Evolutionary conservation across 169 alveolate species (phyloP).

Genomic region (Plasmodium inui): DNA sequence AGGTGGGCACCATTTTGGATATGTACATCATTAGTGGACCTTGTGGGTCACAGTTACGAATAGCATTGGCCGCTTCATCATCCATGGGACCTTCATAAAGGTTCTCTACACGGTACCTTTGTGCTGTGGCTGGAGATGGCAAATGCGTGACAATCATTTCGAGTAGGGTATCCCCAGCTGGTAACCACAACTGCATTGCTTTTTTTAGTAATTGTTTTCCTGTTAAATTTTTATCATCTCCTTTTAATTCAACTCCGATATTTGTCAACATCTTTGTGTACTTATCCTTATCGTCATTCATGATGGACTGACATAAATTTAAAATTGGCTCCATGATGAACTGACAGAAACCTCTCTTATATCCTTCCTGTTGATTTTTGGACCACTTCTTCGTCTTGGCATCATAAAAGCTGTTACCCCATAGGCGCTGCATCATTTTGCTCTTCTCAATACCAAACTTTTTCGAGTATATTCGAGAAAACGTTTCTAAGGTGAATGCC

Average conservation of each 20-base stretch:
- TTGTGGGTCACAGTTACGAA: conserved; percentile 97
- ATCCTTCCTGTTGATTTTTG: conserved; percentile 87
- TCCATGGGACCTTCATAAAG: conserved; percentile 99
- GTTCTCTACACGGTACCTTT: conserved; percentile 98
- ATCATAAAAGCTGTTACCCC: conserved; percentile 99
- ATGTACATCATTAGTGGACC: conserved; percentile 99
- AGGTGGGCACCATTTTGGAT: conserved; percentile 99
- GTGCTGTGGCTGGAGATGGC: conserved; percentile 99
- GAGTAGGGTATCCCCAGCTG: conserved; percentile 98
- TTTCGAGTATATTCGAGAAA: conserved; percentile 96
- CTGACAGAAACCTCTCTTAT: conserved; percentile 96
- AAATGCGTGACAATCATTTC: conserved; percentile 98
- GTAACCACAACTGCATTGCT: conserved; percentile 99
- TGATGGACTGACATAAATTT: conserved; percentile 93
- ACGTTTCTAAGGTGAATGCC: conserved; percentile 98
- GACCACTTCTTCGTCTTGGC: conserved; percentile 96
- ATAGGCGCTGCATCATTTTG: conserved; percentile 97
- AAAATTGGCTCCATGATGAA: conserved; percentile 99
- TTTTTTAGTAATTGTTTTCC: conserved; percentile 98
- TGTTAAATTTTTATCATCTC: conserved; percentile 95
- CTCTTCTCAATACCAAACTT: conserved; percentile 96
- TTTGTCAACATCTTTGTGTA: conserved; percentile 93
- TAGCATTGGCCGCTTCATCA: conserved; percentile 97
- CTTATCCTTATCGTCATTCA: conserved; percentile 95
- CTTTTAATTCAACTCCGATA: conserved; percentile 94